Conservation (phyloP, 2,329 filamentous ascomycete genomes). For the Claviceps paspali region DNA sequence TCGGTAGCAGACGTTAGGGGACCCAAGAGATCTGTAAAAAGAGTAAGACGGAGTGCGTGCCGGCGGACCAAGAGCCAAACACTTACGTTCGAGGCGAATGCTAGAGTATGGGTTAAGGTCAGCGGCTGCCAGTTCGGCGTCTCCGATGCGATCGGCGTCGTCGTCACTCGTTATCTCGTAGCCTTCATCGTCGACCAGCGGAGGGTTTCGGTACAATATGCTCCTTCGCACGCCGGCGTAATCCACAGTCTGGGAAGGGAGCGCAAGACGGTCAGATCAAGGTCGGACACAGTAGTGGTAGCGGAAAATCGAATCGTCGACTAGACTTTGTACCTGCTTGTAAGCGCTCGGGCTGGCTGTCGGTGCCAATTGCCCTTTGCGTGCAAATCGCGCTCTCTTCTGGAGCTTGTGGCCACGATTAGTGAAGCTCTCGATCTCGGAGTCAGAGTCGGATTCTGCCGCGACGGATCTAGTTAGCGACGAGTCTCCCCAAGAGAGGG, state of each 20-base stretch:
- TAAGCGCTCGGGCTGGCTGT: slow-evolving; percentile 52
- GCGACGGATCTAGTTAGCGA: slow-evolving; percentile 10
- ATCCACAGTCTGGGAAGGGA: slow-evolving; percentile 43
- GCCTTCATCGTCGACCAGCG: slow-evolving; percentile 61
- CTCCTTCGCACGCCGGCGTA: slow-evolving; percentile 58
- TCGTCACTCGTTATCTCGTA: slow-evolving; percentile 62
- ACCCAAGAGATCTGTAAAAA: slow-evolving; percentile 47
- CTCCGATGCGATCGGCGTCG: slow-evolving; percentile 47
- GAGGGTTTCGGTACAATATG: slow-evolving; percentile 61
- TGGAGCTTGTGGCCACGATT: slow-evolving; percentile 72
- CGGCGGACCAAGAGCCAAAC: neutral
- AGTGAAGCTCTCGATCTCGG: slow-evolving; percentile 50
- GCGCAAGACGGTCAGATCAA: slow-evolving; percentile 12
- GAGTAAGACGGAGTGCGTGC: slow-evolving; percentile 13
- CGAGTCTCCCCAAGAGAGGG: neutral
- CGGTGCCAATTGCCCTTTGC: slow-evolving; percentile 52
- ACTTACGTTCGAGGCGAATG: slow-evolving; percentile 54
- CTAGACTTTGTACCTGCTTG: slow-evolving; percentile 42
- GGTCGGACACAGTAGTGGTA: slow-evolving; percentile 1
- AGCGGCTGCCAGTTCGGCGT: slow-evolving; percentile 45
- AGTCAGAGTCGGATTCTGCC: slow-evolving; percentile 65
- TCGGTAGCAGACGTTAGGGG: slow-evolving; percentile 63
- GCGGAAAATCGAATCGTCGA: slow-evolving; percentile 3
- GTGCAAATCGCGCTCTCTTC: slow-evolving; percentile 56
- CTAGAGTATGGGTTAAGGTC: slow-evolving; percentile 62